phyloP scores from a whole-genome alignment of 768 basidiomycete species.

The Sporobolomyces phaffii region DNA sequence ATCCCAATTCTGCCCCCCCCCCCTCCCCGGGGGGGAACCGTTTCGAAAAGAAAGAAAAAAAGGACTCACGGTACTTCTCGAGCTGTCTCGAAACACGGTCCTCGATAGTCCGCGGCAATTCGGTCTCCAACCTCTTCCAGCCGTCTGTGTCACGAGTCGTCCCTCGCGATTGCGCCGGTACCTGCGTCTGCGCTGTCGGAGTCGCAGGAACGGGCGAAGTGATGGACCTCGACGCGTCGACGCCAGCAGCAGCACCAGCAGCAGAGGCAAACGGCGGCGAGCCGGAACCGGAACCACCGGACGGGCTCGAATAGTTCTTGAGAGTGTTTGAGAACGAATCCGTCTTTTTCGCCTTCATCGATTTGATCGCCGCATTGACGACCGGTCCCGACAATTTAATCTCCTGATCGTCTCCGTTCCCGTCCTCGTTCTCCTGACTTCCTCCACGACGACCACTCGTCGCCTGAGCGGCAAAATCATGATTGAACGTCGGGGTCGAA shows the following conservation, averaged over 20 bases:
- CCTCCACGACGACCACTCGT: too few species aligned
- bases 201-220: neutral
- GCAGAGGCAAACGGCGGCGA: neutral
- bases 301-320: neutral
- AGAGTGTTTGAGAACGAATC: neutral
- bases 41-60: too few species aligned
- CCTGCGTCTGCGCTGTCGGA: neutral
- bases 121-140: too few species aligned
- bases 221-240: neutral
- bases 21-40: too few species aligned
- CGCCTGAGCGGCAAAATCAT: neutral
- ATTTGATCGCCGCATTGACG: slow-evolving; percentile 12
- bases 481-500: too few species aligned
- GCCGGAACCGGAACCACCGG: neutral
- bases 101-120: slow-evolving; percentile 66
- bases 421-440: neutral
- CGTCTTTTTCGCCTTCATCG: slow-evolving; percentile 6
- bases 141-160: too few species aligned
- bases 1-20: too few species aligned
- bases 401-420: neutral
- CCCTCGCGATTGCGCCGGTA: too few species aligned
- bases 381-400: slow-evolving; percentile 7
- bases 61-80: slow-evolving; percentile 72
- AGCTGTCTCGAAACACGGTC: slow-evolving; percentile 76
- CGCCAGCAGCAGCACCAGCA: neutral